Evolutionary conservation across 768 basidiomycete genomes (phyloP), one percentile per base, ranked within the genome.

Genomic region (Termitomyces sp.): DNA sequence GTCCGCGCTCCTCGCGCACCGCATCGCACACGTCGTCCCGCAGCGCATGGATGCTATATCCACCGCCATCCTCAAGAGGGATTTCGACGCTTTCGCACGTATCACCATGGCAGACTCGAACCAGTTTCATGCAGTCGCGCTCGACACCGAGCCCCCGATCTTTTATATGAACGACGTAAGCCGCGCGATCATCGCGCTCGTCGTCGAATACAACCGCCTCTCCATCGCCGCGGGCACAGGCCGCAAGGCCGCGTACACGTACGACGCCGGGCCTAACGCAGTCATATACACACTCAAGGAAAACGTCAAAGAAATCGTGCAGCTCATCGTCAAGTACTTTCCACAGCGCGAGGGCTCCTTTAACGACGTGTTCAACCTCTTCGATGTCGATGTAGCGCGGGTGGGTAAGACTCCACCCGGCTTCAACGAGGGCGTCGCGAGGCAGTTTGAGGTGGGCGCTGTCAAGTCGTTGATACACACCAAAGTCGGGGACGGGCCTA

Each of bases 91-190:
- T 0, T 99, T 99, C 64, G 97, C 95, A 0, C 75, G 77, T 61
- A 84, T 98, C 71, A 99, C 97, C 23, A 99, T 98, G 94, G 85
- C 83, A 51, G 97, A 99, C 72, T 96, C 94, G 54, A 99, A 99
- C 77, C 90, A 93, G 77, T 99, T 99, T 85, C 97, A 99, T 70
- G 95, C 97, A 30, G 93, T 98, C 64, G 91, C 91, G 52, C 87
- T 98, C 63, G 97, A 99, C 75, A 98, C 97, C 0, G 85, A 89
- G 46, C 97, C 97, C 1, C 97, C 97, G 46, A 98, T 98, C 74
- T 98, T 99, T 74, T 99, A 99, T 80, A 88, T 99, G 86, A 98
- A 98, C 78, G 97, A 99, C 74, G 93, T 96, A 66, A 90, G 87
- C 58, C 82, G 91, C n/a, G 73, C 92, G n/a, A 93, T 99, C 75